Base-by-base conservation (phyloP, 2,329 filamentous ascomycete species). In the Penicillium janthinellum region DNA sequence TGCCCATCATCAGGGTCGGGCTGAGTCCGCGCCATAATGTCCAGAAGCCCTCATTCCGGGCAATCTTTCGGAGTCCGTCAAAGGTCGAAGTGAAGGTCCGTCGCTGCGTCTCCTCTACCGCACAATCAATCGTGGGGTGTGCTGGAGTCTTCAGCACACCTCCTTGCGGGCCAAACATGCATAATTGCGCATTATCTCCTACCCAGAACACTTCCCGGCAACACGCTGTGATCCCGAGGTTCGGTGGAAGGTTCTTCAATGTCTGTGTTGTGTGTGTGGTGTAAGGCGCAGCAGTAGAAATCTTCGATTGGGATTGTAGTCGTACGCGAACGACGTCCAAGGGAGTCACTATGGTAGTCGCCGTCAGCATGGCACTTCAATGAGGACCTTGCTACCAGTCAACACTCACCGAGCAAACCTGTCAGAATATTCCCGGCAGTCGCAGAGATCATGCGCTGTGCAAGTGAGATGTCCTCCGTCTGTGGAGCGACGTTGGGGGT, bases 191-290 rank as follows among this genome's bases (percentile, higher is more conserved):
- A 75, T 89, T 90, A 72, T 96, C 93, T 66, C 92, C 93, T 64
- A 94, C 88, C 83, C 96, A 99, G 77, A 98, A 99, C 38, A 99
- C 94, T 76, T 99, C 94, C 62, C 95, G 88, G 74, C 95, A 99
- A 78, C 95, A 99, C 41, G 93, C 88, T 15, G 93, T 96, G 56
- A 98, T 91, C 61, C 95, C 95, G 52, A 98, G 85, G 70, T 94
- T 91, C 34, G 90, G 87, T 57, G 92, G 91, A 51, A 95, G 84
- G 64, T 89, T 86, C 63, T 86, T 87, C 67, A 90, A 85, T 50
- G 79, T 78, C 59, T 77, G 72, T 3, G 67, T 75, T 44, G 71
- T 77, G 64, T 75, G 88, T 74, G 72, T 84, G 78, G 68, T 84
- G 77, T 71, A 87, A 66, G 69, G 84, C 75, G 74, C 88, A 75